phyloP scores from a whole-genome alignment of 2,329 filamentous ascomycete genomes.

The Xylariaceae sp. region DNA sequence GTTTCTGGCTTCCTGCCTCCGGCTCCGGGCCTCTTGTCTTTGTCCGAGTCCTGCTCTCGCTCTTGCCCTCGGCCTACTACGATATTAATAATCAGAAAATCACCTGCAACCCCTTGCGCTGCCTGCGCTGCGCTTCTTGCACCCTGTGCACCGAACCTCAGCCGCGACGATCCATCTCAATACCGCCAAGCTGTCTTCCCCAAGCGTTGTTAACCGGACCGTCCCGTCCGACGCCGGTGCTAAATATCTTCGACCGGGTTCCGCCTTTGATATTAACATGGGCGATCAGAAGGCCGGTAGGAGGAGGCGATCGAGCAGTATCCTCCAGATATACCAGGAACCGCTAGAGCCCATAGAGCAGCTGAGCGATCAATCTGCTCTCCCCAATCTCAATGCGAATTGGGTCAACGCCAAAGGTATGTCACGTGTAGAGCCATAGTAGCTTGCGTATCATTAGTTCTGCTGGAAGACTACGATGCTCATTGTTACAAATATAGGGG shows the following conservation, averaged over 20 bases:
- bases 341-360: conserved; percentile 95
- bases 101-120: not conserved
- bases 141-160: conserved; percentile 18
- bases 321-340: conserved; percentile 89
- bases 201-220: conserved; percentile 78
- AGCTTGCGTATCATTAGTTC: not conserved
- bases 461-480: conserved; percentile 7
- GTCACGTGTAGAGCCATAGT: conserved; percentile 28
- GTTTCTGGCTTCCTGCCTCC: not conserved
- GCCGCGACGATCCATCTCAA: conserved; percentile 41
- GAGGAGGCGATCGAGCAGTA: conserved; percentile 92
- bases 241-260: conserved; percentile 61
- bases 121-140: conserved; percentile 5
- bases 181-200: conserved; percentile 95
- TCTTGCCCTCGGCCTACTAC: not conserved
- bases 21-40: not conserved
- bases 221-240: conserved; percentile 85
- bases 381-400: conserved; percentile 94
- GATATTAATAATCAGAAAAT: conserved; percentile 1
- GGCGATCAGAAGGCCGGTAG: conserved; percentile 63
- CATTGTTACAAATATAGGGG: conserved; percentile 52
- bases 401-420: conserved; percentile 99
- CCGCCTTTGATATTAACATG: conserved; percentile 49
- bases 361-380: conserved; percentile 88
- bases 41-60: conserved; percentile 1